These are phyloP conservation scores for Alternaria ethzedia DNA, from an alignment of 2,329 filamentous ascomycete genomes.

Conservation along the genomic window DNA sequence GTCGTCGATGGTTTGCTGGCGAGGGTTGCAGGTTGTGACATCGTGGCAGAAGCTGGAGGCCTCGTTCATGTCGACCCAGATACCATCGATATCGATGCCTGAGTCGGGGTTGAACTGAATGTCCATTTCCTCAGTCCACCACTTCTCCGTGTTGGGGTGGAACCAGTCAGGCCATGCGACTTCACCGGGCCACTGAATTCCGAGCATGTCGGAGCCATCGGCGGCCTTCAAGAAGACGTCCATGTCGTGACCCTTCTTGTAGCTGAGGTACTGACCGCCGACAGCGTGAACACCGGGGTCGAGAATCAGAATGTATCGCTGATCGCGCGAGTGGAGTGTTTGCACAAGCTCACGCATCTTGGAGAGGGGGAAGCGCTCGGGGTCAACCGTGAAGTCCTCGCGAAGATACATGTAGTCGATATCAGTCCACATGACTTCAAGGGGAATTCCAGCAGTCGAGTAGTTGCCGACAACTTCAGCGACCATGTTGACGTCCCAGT, in stretches of 20 bases:
- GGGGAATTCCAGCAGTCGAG: conserved; percentile 67
- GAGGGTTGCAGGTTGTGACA: conserved; percentile 55
- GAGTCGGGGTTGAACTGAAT: conserved; percentile 67
- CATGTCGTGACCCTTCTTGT: conserved; percentile 66
- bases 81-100: conserved; percentile 76
- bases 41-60: conserved; percentile 47
- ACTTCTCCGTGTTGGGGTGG: conserved; percentile 65
- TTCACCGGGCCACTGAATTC: conserved; percentile 80
- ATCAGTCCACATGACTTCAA: conserved; percentile 78
- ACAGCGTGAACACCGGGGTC: conserved; percentile 65
- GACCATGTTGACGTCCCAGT: conserved; percentile 66
- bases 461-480: conserved; percentile 74
- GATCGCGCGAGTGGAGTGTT: conserved; percentile 69
- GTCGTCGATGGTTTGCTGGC: conserved; percentile 45
- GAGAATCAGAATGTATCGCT: conserved; percentile 79
- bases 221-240: conserved; percentile 59
- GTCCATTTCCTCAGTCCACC: conserved; percentile 73
- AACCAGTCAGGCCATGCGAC: conserved; percentile 82
- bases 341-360: conserved; percentile 70
- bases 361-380: conserved; percentile 65
- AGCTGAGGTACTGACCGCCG: conserved; percentile 60
- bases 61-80: conserved; percentile 63
- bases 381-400: conserved; percentile 69
- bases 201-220: conserved; percentile 64
- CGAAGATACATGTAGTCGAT: conserved; percentile 72